These are phyloP conservation scores for Pistacia vera DNA, from an alignment of 345 rosid species.

Conservation along the genomic window DNA sequence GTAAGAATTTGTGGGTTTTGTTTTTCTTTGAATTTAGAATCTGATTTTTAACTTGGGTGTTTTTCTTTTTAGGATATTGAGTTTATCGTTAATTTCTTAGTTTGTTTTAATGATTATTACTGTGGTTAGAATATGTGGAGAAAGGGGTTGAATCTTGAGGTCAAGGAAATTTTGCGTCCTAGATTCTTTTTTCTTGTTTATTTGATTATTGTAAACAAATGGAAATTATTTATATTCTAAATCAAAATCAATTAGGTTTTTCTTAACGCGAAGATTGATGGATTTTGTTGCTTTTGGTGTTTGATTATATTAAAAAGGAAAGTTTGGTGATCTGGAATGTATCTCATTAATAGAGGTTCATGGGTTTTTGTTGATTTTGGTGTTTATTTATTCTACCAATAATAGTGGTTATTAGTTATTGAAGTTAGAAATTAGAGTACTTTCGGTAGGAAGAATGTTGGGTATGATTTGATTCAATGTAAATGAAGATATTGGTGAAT, in stretches of 20 bases:
- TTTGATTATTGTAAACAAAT: constrained; percentile 5
- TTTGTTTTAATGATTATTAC: background rate
- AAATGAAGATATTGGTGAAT: constrained; percentile 6
- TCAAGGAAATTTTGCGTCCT: background rate
- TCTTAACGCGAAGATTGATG: background rate
- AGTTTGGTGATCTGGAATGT: background rate
- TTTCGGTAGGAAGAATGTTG: background rate
- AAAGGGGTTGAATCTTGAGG: background rate
- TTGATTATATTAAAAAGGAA: constrained; percentile 2
- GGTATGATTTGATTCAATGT: constrained; percentile 1
- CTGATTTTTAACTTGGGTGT: background rate
- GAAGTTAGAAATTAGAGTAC: background rate
- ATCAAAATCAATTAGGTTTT: background rate
- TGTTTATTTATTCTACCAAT: background rate
- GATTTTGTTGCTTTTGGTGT: constrained; percentile 10
- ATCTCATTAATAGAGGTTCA: background rate
- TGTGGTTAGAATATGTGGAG: constrained; percentile 6
- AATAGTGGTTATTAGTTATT: background rate
- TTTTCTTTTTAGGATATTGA: background rate
- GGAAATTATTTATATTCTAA: background rate
- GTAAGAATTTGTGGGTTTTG: constrained; percentile 12
- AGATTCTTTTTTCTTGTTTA: background rate
- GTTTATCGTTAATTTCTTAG: background rate
- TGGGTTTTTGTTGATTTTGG: constrained; percentile 6
- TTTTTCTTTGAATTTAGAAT: constrained; percentile 3